Evolutionary conservation across 495 filamentous ascomycete genomes (phyloP).

Genomic region (Staphylotrichum longicolle): DNA sequence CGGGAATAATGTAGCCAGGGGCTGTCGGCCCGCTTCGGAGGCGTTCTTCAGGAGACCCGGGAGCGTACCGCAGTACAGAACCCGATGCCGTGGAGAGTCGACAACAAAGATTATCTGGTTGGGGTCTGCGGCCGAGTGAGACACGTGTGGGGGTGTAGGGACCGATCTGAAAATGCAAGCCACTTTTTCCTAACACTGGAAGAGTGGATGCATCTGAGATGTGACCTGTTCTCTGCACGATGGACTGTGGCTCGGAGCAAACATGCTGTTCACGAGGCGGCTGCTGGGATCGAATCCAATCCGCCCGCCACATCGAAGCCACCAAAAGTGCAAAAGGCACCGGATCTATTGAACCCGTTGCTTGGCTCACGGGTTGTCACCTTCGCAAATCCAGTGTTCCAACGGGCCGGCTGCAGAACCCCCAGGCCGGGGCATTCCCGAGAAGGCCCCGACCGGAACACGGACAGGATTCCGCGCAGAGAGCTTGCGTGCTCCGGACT

Average conservation of each 20-base stretch:
- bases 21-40: constrained; percentile 17
- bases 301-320: not conserved
- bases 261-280: constrained; percentile 12
- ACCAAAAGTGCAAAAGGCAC: not conserved
- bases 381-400: no score
- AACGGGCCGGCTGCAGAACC: no score
- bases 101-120: not conserved
- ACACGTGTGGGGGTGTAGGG: constrained; percentile 1
- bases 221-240: constrained; percentile 10
- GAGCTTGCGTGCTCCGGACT: no score
- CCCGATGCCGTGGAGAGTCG: not conserved
- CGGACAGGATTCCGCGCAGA: no score
- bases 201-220: constrained; percentile 12
- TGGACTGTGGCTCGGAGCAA: constrained; percentile 16
- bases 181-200: not conserved
- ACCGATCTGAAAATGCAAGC: constrained; percentile 15
- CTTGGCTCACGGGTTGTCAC: no score
- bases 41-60: not conserved
- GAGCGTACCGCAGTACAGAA: not conserved
- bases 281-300: not conserved
- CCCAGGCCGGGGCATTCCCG: constrained; percentile 10
- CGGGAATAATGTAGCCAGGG: not conserved
- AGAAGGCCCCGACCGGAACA: constrained; percentile 6
- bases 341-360: no score
- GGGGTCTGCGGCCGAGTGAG: not conserved